Evolutionary conservation across 306 rosid genomes (phyloP), one percentile per base, ranked within the genome.

Genomic region (Cajanus cajan): DNA sequence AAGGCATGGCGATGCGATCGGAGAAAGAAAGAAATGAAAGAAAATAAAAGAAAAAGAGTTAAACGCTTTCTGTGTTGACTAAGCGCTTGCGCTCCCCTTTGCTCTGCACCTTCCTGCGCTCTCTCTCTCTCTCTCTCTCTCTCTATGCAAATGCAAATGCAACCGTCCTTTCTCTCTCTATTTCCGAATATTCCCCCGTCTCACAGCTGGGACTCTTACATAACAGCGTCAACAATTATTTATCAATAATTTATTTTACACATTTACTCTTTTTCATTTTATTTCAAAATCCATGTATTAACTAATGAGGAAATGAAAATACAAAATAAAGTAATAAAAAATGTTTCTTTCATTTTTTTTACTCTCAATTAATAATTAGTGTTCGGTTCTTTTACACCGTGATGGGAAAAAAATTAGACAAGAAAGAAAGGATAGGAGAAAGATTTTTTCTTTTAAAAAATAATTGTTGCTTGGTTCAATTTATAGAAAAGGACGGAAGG

Each of bases 1-100:
- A 93, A 80, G 99, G 97, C 99, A 95, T 95, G 77, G 89, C 2
- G 67, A 65, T 78, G 14, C 52, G 73, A 79, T 77, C 83, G 71
- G 73, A 40, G 39, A 72, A 22, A 61, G 22, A 47, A 70, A 8
- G 54, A 25, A 58, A 25, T 0, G 1, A 12, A 57, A 55, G 16
- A n/a, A n/a, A n/a, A n/a, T n/a, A n/a, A n/a, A n/a, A n/a, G n/a
- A 10, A 34, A 52, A 47, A 43, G 7, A 0, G 61, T 52, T 18
- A 62, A 57, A 25, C 21, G 82, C 34, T 39, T 34, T 73, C 15
- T 22, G 9, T 36, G 50, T 73, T 79, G 78, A 47, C 73, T 43
- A 6, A 16, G 48, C 18, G 4, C 33, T 40, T 39, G 31, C 10
- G 6, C 2, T 24, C 43, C 44, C n/a, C n/a, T n/a, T n/a, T n/a